A percentile compares a stretch with the other conserved stretches of the same genome.
These are phyloP conservation scores for Eutypella sp. DNA, from an alignment of 2,329 filamentous ascomycete species.

Conservation along the genomic window DNA sequence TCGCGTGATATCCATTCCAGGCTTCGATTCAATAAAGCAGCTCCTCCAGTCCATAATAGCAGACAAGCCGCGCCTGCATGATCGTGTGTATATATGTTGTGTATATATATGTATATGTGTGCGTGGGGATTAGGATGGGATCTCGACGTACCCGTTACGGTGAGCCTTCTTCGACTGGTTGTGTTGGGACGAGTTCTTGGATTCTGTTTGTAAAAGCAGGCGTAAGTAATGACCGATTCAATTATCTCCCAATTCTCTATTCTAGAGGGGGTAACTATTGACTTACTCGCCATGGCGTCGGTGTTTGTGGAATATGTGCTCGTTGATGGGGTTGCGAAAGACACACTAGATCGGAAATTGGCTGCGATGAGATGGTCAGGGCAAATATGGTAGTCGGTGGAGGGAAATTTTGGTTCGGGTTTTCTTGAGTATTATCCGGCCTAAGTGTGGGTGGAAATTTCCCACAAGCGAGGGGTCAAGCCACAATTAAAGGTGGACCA, in stretches of 20 bases:
- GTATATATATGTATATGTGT: too few relatives aligned
- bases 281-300: conserved; percentile 68
- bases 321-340: conserved; percentile 17
- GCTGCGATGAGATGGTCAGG: conserved; percentile 12
- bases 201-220: conserved; percentile 63
- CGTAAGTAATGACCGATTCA: conserved; percentile 22
- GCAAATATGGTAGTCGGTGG: too few relatives aligned
- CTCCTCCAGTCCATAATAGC: too few relatives aligned
- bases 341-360: conserved; percentile 15
- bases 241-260: not conserved
- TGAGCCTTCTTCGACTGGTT: conserved; percentile 98
- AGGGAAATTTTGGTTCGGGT: conserved; percentile 16
- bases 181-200: conserved; percentile 99
- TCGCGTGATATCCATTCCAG: not conserved
- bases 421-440: conserved; percentile 20
- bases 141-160: conserved; percentile 82
- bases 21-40: too few relatives aligned
- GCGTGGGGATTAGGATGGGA: too few relatives aligned
- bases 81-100: too few relatives aligned
- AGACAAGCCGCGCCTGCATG: too few relatives aligned
- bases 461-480: conserved; percentile 21
- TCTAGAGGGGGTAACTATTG: not conserved
- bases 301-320: conserved; percentile 19
- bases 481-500: conserved; percentile 4
- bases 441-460: conserved; percentile 29